Percentiles rank a stretch among this genome's conserved stretches.
phyloP scores from a whole-genome alignment of 768 basidiomycete genomes.

The Lentinula detonsa region DNA sequence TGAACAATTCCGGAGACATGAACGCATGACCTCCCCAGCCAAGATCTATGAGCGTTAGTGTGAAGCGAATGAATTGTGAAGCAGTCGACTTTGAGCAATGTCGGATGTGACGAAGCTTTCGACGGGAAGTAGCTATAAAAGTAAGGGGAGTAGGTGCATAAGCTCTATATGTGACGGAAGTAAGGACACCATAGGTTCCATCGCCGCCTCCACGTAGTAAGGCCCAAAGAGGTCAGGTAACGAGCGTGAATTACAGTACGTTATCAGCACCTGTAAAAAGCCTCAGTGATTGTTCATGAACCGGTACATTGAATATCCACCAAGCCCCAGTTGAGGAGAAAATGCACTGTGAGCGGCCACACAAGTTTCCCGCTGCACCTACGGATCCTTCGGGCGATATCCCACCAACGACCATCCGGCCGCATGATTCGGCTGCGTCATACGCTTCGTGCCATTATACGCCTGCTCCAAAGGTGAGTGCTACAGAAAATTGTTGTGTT shows the following conservation, averaged over 20 bases:
- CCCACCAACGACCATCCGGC: conserved; percentile 39
- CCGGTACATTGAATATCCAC: conserved; percentile 29
- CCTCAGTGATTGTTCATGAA: no score
- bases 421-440: conserved; percentile 27
- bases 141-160: no score
- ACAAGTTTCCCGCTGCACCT: conserved; percentile 41
- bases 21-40: no score
- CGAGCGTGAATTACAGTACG: conserved; percentile 3
- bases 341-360: conserved; percentile 38
- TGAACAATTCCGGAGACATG: conserved; percentile 7
- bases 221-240: background rate
- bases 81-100: no score
- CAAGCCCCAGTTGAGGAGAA: conserved; percentile 34
- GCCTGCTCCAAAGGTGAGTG: conserved; percentile 29
- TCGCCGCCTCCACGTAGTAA: no score
- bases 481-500: conserved; percentile 9
- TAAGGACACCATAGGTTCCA: no score
- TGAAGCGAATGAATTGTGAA: no score
- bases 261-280: conserved; percentile 1
- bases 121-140: no score
- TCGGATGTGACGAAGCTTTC: no score
- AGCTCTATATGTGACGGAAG: no score
- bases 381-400: conserved; percentile 31
- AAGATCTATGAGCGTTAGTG: no score
- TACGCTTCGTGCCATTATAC: conserved; percentile 43